These are phyloP conservation scores for Schizophyllum amplum DNA, from an alignment of 1,284 basidiomycete species.

Conservation along the genomic window DNA sequence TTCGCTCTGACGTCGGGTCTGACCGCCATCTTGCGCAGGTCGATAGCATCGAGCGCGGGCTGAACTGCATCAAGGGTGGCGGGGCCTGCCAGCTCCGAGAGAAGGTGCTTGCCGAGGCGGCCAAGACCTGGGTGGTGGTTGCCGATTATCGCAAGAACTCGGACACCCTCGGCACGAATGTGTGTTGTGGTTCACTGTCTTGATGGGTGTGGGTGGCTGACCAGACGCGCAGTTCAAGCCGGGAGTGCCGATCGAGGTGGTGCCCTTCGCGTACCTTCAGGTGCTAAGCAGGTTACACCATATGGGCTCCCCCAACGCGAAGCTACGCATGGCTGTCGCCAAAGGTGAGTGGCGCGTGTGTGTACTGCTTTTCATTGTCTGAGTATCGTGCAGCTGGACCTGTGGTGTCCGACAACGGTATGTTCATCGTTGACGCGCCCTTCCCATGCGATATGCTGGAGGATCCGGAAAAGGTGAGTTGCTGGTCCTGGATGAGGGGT, in stretches of 20 bases:
- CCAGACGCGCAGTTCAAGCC: constrained; percentile 59
- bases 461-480: constrained; percentile 59
- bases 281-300: constrained; percentile 67
- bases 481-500: no score
- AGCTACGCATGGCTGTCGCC: constrained; percentile 75
- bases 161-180: constrained; percentile 76
- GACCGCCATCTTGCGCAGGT: no score
- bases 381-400: constrained; percentile 57
- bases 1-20: no score
- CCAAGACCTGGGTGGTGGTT: constrained; percentile 80
- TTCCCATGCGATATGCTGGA: constrained; percentile 67
- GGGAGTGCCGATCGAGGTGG: constrained; percentile 94
- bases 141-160: constrained; percentile 96
- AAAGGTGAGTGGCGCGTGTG: constrained; percentile 56
- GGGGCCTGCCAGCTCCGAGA: constrained; percentile 96
- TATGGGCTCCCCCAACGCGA: constrained; percentile 57
- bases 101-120: constrained; percentile 95
- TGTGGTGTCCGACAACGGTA: constrained; percentile 93
- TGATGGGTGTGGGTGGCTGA: no score
- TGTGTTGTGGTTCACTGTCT: constrained; percentile 39
- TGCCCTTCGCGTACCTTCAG: constrained; percentile 91
- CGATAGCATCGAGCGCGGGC: constrained; percentile 71
- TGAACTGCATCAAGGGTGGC: constrained; percentile 98
- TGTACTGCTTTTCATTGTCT: not conserved
- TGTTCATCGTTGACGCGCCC: constrained; percentile 91